Percentiles rank a stretch among this genome's conserved stretches.
Conservation (phyloP, 805 yeast species). For the Schwanniomyces yamadae region DNA sequence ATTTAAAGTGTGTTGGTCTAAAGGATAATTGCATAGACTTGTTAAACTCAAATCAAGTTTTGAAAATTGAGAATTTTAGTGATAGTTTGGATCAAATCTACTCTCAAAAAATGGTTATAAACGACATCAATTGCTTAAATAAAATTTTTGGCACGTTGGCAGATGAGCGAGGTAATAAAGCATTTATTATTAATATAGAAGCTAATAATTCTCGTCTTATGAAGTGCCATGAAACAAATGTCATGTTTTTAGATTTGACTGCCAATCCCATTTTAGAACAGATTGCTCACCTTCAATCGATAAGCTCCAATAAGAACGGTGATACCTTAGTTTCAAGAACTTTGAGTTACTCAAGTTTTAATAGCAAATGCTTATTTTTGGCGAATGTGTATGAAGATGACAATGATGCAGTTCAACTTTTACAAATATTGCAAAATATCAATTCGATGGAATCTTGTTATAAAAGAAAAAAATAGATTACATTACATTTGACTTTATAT, state of each 20-base stretch:
- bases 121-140: slow-evolving; percentile 6
- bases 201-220: slow-evolving; percentile 4
- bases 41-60: slow-evolving; percentile 7
- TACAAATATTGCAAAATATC: slow-evolving; percentile 13
- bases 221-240: slow-evolving; percentile 10
- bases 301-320: neutral
- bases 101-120: slow-evolving; percentile 19
- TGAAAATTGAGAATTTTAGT: neutral
- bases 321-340: slow-evolving; percentile 1
- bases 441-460: slow-evolving; percentile 12
- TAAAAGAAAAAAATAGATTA: slow-evolving; percentile 10
- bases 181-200: slow-evolving; percentile 12
- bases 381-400: slow-evolving; percentile 22
- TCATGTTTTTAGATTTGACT: slow-evolving; percentile 13
- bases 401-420: slow-evolving; percentile 10
- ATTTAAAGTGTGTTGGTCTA: slow-evolving; percentile 10
- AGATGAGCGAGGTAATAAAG: neutral
- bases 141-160: slow-evolving; percentile 6
- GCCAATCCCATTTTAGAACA: neutral
- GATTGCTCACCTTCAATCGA: neutral
- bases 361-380: slow-evolving; percentile 36
- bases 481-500: too few species aligned
- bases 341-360: slow-evolving; percentile 12
- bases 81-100: slow-evolving; percentile 6
- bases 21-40: slow-evolving; percentile 8